Percentiles rank a stretch among this genome's conserved stretches.
Evolutionary conservation across 2,329 filamentous ascomycete species (phyloP).

Genomic region (Fusarium tjaetaba): DNA sequence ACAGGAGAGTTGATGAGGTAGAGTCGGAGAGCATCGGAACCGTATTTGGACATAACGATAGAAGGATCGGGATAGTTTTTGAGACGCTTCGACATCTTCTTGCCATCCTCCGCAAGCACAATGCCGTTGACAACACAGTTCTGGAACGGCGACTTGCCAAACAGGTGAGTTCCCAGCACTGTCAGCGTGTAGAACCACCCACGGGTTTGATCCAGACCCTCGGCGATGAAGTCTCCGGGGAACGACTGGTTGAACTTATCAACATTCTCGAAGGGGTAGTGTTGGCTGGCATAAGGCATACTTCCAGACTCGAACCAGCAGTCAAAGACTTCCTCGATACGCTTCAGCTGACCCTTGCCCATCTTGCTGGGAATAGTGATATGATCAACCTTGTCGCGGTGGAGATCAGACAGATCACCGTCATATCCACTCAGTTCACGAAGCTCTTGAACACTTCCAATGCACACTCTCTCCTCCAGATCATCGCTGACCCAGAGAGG

Average conservation of each 20-base stretch:
- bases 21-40: slow-evolving; percentile 90
- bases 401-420: slow-evolving; percentile 85
- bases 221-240: slow-evolving; percentile 93
- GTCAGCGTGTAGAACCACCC: slow-evolving; percentile 97
- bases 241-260: slow-evolving; percentile 83
- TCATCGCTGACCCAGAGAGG: slow-evolving; percentile 94
- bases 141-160: slow-evolving; percentile 86
- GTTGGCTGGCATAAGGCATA: slow-evolving; percentile 92
- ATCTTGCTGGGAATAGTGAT: slow-evolving; percentile 93
- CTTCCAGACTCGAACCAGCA: slow-evolving; percentile 98
- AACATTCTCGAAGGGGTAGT: slow-evolving; percentile 92
- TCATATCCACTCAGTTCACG: slow-evolving; percentile 86
- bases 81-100: slow-evolving; percentile 98
- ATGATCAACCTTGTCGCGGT: slow-evolving; percentile 91
- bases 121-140: slow-evolving; percentile 98
- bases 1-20: slow-evolving; percentile 98
- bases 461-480: slow-evolving; percentile 83
- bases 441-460: slow-evolving; percentile 86
- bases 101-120: slow-evolving; percentile 91
- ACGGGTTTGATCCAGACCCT: slow-evolving; percentile 91
- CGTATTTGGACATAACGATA: slow-evolving; percentile 86
- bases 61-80: slow-evolving; percentile 95
- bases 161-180: slow-evolving; percentile 88
- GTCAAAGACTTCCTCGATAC: slow-evolving; percentile 91
- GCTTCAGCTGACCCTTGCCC: slow-evolving; percentile 83